Evolutionary conservation across 1,139 yeast genomes (phyloP), one percentile per base, ranked within the genome.

Genomic region (Candida sp.): DNA sequence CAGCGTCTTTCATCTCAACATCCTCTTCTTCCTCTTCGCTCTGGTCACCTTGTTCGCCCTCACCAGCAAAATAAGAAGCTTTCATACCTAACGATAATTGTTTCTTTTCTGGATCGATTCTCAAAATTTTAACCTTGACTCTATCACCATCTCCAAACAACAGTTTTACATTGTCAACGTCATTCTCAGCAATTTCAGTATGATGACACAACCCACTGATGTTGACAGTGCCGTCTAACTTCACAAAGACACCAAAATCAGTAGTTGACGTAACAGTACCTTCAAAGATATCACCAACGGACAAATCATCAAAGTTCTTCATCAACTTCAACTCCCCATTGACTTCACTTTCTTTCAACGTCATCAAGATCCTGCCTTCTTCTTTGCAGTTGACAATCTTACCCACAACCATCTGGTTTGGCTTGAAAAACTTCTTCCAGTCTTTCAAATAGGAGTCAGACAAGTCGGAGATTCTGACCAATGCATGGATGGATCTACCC

Each of bases 231-330:
- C 89, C 90, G 61, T 87, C 91, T 52, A 94, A 76, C 57, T 83
- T 85, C 45, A 94, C 88, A 65, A 94, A 93, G 4, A 92, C 96
- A 72, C 99, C 99, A 64, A 86, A 94, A 49, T 90, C 96, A 46
- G 93, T 86, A 22, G 88, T 90, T 53, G 82, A 82, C 64, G 85
- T 88, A 48, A 90, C 85, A n/a, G 85, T 74, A 65, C 98, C 99
- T 64, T 88, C 94, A 59, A 75, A 83, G 28, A 88, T 72, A 28
- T 88, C 90, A 47, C 91, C 97, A 45, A 78, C 84, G 52, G 79
- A 67, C 53, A 92, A 75, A 53, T 90, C 96, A 32, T 80, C 84
- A 58, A 88, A 84, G 44, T 72, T 75, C 68, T 83, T 87, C 63
- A 84, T 68, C 41, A 70, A 69, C 52, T 81, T 75, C 55, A 84